A percentile compares a stretch with the other conserved stretches of the same genome.
phyloP scores from a whole-genome alignment of 129 eudicot genomes.

The Lactuca saligna region DNA sequence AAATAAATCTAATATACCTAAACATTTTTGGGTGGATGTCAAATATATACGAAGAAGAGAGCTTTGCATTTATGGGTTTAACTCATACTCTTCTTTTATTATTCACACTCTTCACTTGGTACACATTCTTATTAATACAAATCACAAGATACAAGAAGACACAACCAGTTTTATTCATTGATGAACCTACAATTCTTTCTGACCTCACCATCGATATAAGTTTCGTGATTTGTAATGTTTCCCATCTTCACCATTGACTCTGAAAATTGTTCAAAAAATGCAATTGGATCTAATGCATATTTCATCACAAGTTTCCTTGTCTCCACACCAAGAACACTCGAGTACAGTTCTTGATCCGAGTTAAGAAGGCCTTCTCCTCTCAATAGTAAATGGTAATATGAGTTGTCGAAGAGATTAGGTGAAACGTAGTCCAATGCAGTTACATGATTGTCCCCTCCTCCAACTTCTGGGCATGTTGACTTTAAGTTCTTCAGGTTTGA shows the following conservation, averaged over 20 bases:
- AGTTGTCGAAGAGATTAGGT: constrained; percentile 70
- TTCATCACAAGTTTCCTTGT: constrained; percentile 57
- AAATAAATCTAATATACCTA: no score
- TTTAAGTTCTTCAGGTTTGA: constrained; percentile 47
- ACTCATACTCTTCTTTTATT: no score
- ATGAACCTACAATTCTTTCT: constrained; percentile 81
- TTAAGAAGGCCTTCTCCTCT: constrained; percentile 72
- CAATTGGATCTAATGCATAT: constrained; percentile 59
- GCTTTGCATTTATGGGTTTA: no score
- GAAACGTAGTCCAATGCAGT: constrained; percentile 66
- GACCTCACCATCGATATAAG: constrained; percentile 79
- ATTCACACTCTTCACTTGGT: constrained; percentile 12
- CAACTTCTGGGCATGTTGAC: constrained; percentile 56
- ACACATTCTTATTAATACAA: neutral
- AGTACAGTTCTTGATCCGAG: constrained; percentile 86
- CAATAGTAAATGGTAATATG: constrained; percentile 65
- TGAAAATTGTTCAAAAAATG: constrained; percentile 80
- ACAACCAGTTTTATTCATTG: constrained; percentile 42
- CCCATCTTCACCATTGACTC: constrained; percentile 93
- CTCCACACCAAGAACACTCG: constrained; percentile 60
- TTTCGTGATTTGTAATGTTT: constrained; percentile 64
- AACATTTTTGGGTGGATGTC: no score
- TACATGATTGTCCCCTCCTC: constrained; percentile 59
- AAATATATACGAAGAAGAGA: no score
- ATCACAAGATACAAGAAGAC: neutral